Evolutionary conservation across 2,329 filamentous ascomycete genomes (phyloP), one percentile per base, ranked within the genome.

Genomic region (Fusarium chaquense): DNA sequence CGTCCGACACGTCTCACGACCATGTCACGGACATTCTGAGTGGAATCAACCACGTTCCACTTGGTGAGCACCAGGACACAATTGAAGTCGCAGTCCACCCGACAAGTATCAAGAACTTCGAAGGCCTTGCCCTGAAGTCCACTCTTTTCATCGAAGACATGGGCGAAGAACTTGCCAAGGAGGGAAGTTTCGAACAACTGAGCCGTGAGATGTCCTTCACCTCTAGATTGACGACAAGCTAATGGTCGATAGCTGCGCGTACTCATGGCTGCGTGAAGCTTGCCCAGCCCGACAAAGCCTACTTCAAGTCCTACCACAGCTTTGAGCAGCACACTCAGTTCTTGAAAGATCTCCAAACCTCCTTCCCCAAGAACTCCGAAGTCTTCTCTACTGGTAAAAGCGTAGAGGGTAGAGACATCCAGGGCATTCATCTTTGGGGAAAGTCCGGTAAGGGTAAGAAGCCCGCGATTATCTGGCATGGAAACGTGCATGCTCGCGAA

Each of bases 401-500:
- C 0, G 76, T 79, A 35, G 76, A 85, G 53, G 84, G 83, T 4
- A 80, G 83, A 40, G 66, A 78, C 58, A 93, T 95, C 56, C 85
- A 54, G 12, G 92, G 90, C 1, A 78, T 89, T 43, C 86, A 88
- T 65, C 79, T 89, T 55, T 89, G 81, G 77, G 87, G 86, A 3
- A 79, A 73, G 52, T 73, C 73, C 2, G 81, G 81, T 2, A 80
- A 79, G 52, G 82, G 83, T 32, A 76, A 71, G 30, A 85, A 85
- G 65, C 85, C 85, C 1, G 87, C 85, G 20, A 76, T 88, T 44
- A 80, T 89, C 44, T 83, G 85, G 73, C 87, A 89, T 74, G 84
- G 83, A 15, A 89, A 84, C 26, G 85, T 88, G 15, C 87, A 90
- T 74, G 86, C 86, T 11, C 81, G 87, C 44, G 87, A 90, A 75